Percentiles rank a stretch among this genome's conserved stretches.
These are phyloP conservation scores for Ophiosphaerella herpotricha DNA, from an alignment of 2,329 filamentous ascomycete genomes.

Conservation along the genomic window DNA sequence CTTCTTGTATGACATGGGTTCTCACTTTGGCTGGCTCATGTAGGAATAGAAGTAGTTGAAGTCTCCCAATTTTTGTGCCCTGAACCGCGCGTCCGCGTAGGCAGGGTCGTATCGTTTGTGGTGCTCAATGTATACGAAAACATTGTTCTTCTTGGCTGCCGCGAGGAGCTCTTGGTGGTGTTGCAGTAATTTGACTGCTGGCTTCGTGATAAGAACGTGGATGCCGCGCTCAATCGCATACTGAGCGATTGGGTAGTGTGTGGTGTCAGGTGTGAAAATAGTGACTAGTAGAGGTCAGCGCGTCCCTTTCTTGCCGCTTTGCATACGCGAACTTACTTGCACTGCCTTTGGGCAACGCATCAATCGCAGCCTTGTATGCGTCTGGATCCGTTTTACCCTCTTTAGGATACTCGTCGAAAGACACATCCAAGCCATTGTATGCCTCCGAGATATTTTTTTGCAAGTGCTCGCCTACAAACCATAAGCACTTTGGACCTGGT, in stretches of 20 bases:
- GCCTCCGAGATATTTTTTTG: constrained; percentile 83
- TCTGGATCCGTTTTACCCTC: constrained; percentile 76
- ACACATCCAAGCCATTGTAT: constrained; percentile 88
- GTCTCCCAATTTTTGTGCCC: constrained; percentile 77
- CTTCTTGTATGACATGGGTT: constrained; percentile 46
- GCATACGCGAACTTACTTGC: constrained; percentile 57
- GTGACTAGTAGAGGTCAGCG: constrained; percentile 59
- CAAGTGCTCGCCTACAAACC: constrained; percentile 72
- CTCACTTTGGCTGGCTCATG: constrained; percentile 72
- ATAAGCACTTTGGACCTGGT: constrained; percentile 18
- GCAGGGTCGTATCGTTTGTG: constrained; percentile 96
- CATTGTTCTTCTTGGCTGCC: constrained; percentile 72
- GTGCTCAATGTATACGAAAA: constrained; percentile 93
- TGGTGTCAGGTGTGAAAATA: constrained; percentile 93
- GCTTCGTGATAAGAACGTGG: constrained; percentile 93
- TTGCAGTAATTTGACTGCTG: constrained; percentile 80
- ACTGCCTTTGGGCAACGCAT: constrained; percentile 77
- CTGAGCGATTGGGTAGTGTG: constrained; percentile 87
- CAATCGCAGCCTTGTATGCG: constrained; percentile 87
- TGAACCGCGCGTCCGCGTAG: constrained; percentile 83
- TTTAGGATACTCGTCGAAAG: constrained; percentile 80
- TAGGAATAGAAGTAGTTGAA: constrained; percentile 99
- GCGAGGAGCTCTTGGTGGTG: constrained; percentile 79
- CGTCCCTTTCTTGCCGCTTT: background rate
- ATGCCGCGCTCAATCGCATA: constrained; percentile 88